Percentiles rank a stretch among this genome's conserved stretches.
Conservation (phyloP, 331 rosid genomes). For the Quercus lobata region DNA sequence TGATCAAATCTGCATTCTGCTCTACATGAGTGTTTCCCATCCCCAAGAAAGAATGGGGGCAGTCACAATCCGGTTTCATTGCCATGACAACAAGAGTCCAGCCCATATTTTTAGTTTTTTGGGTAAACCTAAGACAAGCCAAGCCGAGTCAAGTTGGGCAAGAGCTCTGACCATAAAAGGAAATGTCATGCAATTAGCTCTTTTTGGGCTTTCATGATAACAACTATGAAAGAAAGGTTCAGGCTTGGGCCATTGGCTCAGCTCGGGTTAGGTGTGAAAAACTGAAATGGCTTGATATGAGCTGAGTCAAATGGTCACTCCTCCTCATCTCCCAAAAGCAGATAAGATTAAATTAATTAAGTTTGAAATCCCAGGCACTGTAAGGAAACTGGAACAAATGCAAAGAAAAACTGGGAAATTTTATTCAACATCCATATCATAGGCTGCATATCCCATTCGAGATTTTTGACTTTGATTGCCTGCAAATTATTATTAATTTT, state of each 20-base stretch:
- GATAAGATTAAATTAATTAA: background rate
- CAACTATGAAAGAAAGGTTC: background rate
- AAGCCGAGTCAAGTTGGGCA: background rate
- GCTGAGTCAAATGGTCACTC: background rate
- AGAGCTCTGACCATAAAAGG: background rate
- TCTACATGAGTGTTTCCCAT: no score
- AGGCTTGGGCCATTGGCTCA: background rate
- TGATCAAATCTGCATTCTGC: no score
- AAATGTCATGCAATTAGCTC: no score
- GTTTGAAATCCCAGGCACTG: background rate
- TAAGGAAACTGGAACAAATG: background rate
- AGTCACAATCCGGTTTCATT: no score
- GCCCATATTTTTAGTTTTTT: background rate
- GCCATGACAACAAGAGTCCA: background rate
- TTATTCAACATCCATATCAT: constrained; percentile 11
- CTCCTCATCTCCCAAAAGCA: background rate
- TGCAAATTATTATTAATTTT: background rate
- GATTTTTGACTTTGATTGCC: constrained; percentile 23
- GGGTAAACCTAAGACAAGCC: background rate
- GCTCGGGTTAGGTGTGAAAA: background rate
- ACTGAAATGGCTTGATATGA: background rate
- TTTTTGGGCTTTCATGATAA: background rate
- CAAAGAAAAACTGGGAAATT: background rate
- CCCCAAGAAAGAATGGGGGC: no score
- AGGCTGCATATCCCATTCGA: background rate